phyloP scores from a whole-genome alignment of 2,329 filamentous ascomycete species.

The Scorias spongiosa region DNA sequence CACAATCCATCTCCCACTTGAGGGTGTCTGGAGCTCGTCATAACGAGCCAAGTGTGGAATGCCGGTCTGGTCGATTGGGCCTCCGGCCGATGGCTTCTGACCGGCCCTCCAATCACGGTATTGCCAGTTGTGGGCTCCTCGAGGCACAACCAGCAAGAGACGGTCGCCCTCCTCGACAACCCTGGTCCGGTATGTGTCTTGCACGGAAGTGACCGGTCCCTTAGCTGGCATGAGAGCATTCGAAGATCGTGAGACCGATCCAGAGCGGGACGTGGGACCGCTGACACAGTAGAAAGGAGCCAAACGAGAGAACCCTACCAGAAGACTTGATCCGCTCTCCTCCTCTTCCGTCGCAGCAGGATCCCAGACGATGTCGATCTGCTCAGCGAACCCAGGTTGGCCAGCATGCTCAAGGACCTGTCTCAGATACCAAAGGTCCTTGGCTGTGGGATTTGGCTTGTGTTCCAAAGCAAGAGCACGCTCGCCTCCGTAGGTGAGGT shows the following conservation, averaged over 20 bases:
- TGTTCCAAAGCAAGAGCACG: slow-evolving; percentile 1
- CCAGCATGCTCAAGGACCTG: neutral
- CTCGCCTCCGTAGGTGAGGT: slow-evolving; percentile 3
- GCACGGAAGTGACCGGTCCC: neutral
- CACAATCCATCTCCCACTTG: neutral
- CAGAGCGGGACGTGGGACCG: neutral
- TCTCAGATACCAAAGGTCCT: slow-evolving; percentile 6
- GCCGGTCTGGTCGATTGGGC: neutral
- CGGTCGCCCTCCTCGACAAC: neutral
- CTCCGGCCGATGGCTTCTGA: neutral
- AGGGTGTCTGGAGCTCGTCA: neutral
- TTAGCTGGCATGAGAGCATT: neutral
- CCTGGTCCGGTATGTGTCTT: too few species aligned
- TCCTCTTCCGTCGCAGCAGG: neutral
- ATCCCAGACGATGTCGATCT: slow-evolving; percentile 7
- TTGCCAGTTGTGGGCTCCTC: neutral
- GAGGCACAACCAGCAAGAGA: neutral
- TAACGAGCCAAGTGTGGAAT: neutral
- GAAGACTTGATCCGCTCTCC: neutral
- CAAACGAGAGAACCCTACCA: neutral
- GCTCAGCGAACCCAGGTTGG: slow-evolving; percentile 3
- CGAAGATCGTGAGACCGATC: neutral
- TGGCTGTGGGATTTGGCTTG: slow-evolving; percentile 3
- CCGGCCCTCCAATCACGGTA: neutral
- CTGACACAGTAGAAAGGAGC: neutral